Conservation (phyloP, 495 filamentous ascomycete genomes). For the Apodospora peruviana region DNA sequence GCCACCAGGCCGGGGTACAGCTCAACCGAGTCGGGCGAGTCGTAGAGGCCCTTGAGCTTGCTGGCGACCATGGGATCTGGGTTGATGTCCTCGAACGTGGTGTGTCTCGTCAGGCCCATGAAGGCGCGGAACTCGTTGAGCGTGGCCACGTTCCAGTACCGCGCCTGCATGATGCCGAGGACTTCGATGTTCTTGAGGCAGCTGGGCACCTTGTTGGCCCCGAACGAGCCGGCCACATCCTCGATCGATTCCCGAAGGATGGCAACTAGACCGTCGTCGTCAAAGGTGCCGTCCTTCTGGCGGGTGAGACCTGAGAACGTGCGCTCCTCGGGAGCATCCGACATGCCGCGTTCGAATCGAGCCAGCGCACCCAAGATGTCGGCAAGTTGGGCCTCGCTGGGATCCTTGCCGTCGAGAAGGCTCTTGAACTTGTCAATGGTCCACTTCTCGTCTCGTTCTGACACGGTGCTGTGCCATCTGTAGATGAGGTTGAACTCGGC, state of each 20-base stretch:
- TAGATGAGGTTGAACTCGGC: conserved; percentile 73
- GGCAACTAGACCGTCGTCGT: conserved; percentile 56
- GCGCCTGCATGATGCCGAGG: conserved; percentile 71
- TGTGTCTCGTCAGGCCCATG: conserved; percentile 63
- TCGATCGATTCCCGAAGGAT: conserved; percentile 58
- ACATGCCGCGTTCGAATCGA: conserved; percentile 46
- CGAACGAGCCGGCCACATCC: conserved; percentile 47
- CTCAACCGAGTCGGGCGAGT: conserved; percentile 59
- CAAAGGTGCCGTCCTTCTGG: conserved; percentile 47
- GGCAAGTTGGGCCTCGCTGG: conserved; percentile 46
- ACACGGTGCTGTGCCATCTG: conserved; percentile 67
- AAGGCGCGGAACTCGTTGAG: conserved; percentile 79
- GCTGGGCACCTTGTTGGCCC: conserved; percentile 63
- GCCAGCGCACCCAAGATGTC: conserved; percentile 31
- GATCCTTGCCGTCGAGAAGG: conserved; percentile 52
- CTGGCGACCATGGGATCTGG: conserved; percentile 60
- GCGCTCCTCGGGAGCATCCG: conserved; percentile 52
- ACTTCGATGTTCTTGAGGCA: conserved; percentile 67
- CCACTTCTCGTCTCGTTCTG: conserved; percentile 61
- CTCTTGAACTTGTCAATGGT: conserved; percentile 53
- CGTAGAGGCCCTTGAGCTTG: conserved; percentile 70
- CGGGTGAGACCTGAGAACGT: conserved; percentile 56
- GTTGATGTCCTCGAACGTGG: conserved; percentile 74
- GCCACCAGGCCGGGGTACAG: conserved; percentile 55
- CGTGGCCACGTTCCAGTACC: conserved; percentile 69